These are phyloP conservation scores for Niebla homalea DNA, from an alignment of 495 filamentous ascomycete genomes.

Conservation along the genomic window DNA sequence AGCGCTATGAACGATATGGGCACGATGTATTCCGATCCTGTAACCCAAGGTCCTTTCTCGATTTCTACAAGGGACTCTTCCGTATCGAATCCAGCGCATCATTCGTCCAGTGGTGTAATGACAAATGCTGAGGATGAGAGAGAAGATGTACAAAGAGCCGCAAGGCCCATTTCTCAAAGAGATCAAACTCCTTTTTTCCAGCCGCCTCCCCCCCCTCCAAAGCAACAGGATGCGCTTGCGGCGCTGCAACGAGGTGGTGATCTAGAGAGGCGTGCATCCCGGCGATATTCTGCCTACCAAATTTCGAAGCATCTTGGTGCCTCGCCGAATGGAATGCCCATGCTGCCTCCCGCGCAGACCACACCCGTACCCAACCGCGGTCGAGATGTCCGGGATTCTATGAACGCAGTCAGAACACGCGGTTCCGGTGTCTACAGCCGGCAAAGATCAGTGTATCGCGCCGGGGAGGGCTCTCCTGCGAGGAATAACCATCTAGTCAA, in stretches of 20 bases:
- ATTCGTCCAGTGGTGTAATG: slow-evolving; percentile 52
- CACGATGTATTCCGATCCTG: slow-evolving; percentile 26
- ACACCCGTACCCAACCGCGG: slow-evolving; percentile 81
- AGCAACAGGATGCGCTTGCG: slow-evolving; percentile 80
- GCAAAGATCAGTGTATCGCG: slow-evolving; percentile 40
- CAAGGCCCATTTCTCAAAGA: slow-evolving; percentile 21
- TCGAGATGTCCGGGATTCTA: slow-evolving; percentile 75
- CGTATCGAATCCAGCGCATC: slow-evolving; percentile 53
- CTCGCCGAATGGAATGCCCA: slow-evolving; percentile 66
- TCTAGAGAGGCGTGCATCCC: slow-evolving; percentile 82
- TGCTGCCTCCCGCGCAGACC: slow-evolving; percentile 68
- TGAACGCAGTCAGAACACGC: slow-evolving; percentile 78
- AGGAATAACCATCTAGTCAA: slow-evolving; percentile 37
- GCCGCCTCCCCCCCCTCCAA: slow-evolving; percentile 65
- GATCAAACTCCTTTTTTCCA: slow-evolving; percentile 28
- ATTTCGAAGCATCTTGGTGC: slow-evolving; percentile 84
- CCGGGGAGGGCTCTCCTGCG: slow-evolving; percentile 46
- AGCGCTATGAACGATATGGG: not conserved
- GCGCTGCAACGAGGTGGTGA: slow-evolving; percentile 84
- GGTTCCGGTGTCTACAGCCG: slow-evolving; percentile 55
- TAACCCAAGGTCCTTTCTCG: slow-evolving; percentile 35
- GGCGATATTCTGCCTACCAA: slow-evolving; percentile 89
- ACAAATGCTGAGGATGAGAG: slow-evolving; percentile 48
- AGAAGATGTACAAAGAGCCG: slow-evolving; percentile 24
- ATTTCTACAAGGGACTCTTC: slow-evolving; percentile 33